Conservation (phyloP, 257 asterid genomes). For the Jacaranda mimosifolia region DNA sequence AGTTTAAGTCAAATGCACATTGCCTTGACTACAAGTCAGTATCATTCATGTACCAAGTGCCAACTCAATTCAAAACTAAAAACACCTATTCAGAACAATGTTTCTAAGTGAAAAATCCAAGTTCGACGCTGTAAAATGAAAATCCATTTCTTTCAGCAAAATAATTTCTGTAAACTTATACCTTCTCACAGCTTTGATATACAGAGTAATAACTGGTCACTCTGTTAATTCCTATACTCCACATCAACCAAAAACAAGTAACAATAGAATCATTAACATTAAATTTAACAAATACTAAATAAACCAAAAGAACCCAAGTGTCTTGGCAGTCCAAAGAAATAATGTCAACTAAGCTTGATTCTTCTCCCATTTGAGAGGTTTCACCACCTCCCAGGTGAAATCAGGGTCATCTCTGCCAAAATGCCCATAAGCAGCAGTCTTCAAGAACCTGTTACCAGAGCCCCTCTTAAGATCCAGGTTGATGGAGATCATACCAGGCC, state of each 20-base stretch:
- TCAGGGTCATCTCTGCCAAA: conserved; percentile 52
- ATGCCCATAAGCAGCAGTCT: conserved; percentile 55
- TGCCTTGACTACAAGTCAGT: no score
- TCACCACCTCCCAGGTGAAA: conserved; percentile 53
- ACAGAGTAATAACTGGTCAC: background rate
- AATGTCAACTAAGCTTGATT: conserved; percentile 32
- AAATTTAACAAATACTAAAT: conserved; percentile 9
- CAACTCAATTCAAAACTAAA: no score
- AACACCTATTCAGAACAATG: no score
- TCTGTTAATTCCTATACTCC: background rate
- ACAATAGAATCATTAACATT: background rate
- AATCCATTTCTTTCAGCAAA: background rate
- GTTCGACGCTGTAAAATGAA: background rate
- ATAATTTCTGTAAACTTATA: background rate
- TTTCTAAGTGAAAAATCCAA: background rate
- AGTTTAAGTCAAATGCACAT: no score
- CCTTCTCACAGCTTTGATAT: background rate
- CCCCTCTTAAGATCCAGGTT: conserved; percentile 52
- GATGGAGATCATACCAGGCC: conserved; percentile 56
- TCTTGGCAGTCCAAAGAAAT: background rate
- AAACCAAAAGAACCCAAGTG: conserved; percentile 4
- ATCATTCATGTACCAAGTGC: no score
- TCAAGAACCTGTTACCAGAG: conserved; percentile 46
- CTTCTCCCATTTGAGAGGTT: conserved; percentile 56
- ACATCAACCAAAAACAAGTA: conserved; percentile 11